Evolutionary conservation across 805 yeast genomes (phyloP).

Genomic region (Maudiozyma bulderi): DNA sequence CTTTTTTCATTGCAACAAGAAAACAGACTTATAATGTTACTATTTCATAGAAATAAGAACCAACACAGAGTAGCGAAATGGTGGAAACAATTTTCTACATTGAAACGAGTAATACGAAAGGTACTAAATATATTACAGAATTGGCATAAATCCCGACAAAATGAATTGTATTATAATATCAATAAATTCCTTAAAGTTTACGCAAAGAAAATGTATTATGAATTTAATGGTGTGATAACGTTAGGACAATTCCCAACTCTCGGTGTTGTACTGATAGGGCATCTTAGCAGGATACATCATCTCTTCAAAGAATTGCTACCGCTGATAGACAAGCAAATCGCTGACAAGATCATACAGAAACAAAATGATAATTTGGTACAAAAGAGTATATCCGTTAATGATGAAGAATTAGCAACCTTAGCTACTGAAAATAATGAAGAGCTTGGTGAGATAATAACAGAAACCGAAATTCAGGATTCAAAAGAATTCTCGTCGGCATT

Average conservation of each 20-base stretch:
- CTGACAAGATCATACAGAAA: not conserved
- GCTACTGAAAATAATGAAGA: constrained; percentile 20
- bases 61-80: constrained; percentile 67
- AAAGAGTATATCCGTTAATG: not conserved
- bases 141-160: constrained; percentile 17
- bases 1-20: constrained; percentile 35
- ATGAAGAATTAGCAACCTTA: not conserved
- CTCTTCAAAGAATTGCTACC: no score
- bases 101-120: constrained; percentile 42
- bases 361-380: not conserved
- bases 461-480: not conserved
- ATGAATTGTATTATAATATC: constrained; percentile 8
- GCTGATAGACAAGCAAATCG: not conserved
- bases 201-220: constrained; percentile 44
- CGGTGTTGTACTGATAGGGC: constrained; percentile 61
- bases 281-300: constrained; percentile 37
- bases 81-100: constrained; percentile 63
- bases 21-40: constrained; percentile 46
- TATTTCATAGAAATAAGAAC: constrained; percentile 63
- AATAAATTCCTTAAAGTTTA: constrained; percentile 28
- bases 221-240: constrained; percentile 58
- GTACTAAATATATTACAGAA: constrained; percentile 5
- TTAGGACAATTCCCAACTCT: constrained; percentile 69
- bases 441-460: constrained; percentile 23
- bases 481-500: not conserved